Base-by-base conservation (phyloP, 1,139 yeast species). In the Sugiyamaella sp. region DNA sequence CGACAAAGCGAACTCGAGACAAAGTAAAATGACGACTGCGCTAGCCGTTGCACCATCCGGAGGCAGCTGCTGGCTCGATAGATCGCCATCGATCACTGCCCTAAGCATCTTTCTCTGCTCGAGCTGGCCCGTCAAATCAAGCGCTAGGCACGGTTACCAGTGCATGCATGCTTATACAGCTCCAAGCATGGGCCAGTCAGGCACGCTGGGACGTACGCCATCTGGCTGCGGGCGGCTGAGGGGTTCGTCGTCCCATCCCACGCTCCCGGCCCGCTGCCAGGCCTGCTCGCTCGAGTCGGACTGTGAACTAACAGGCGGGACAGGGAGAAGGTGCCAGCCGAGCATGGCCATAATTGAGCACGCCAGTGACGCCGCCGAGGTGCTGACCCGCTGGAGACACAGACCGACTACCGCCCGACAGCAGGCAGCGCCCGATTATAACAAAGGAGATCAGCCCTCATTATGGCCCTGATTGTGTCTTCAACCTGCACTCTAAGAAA, bases 381-480 rank as follows among this genome's bases (percentile, higher is more conserved):
- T n/a, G n/a, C n/a, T n/a, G n/a, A n/a, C n/a, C n/a, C n/a, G n/a
- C n/a, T n/a, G n/a, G n/a, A n/a, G n/a, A n/a, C 10, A 24, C 29
- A 24, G 29, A 24, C 29, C 29, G 9, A 24, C 29, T 10, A 10
- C 29, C 29, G 5, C n/a, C 14, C 38, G 38, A 14, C 5, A 12
- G 17, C 40, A 14, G 22, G 40, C 40, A 17, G 16, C 21, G 8
- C n/a, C 8, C 40, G 12, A 37, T 17, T 12, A 14, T 39, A 39
- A 39, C 42, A 39, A 39, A 39, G 42, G 27, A 19, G 42, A 19
- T 39, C 42, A 14, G 21, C 40, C 6, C 40, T 14, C 4, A 37
- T 4, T 8, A 10, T 5, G 38, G 38, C 38, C n/a, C n/a, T n/a
- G n/a, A n/a, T n/a, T n/a, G n/a, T n/a, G n/a, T n/a, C n/a, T n/a